phyloP scores from a whole-genome alignment of 2,329 filamentous ascomycete genomes.

The Pseudogymnoascus sp. region DNA sequence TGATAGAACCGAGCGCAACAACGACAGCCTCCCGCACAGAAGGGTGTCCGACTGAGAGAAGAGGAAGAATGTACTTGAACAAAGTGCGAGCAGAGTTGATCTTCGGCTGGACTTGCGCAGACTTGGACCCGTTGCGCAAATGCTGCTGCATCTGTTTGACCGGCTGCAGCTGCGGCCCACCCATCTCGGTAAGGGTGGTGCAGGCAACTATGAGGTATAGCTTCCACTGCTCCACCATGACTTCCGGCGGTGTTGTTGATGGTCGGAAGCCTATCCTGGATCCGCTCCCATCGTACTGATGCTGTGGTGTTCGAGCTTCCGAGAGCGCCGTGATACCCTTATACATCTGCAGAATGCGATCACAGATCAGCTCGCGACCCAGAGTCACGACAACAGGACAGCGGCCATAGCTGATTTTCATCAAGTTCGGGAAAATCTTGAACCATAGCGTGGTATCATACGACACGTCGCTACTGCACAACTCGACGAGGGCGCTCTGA shows the following conservation, averaged over 20 bases:
- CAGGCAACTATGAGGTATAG: constrained; percentile 95
- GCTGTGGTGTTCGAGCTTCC: constrained; percentile 55
- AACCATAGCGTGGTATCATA: constrained; percentile 96
- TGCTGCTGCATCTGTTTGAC: constrained; percentile 59
- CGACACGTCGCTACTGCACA: constrained; percentile 90
- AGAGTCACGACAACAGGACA: constrained; percentile 89
- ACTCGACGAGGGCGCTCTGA: constrained; percentile 79
- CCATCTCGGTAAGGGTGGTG: constrained; percentile 82
- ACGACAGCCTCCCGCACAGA: constrained; percentile 87
- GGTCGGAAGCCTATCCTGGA: constrained; percentile 36
- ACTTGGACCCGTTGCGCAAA: constrained; percentile 71
- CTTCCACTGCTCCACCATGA: constrained; percentile 96
- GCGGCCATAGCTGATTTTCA: constrained; percentile 80
- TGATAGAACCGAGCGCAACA: constrained; percentile 86
- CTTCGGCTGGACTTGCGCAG: constrained; percentile 59
- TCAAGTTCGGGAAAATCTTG: constrained; percentile 93
- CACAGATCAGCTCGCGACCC: constrained; percentile 85
- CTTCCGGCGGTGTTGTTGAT: constrained; percentile 68
- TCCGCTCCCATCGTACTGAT: constrained; percentile 52
- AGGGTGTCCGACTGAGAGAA: constrained; percentile 70
- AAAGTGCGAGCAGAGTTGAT: constrained; percentile 81
- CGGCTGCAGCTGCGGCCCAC: constrained; percentile 51
- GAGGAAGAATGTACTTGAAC: constrained; percentile 84
- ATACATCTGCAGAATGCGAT: constrained; percentile 88
- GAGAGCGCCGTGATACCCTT: constrained; percentile 71